Percentiles rank a stretch among this genome's conserved stretches.
Evolutionary conservation across 805 yeast species (phyloP).

Genomic region (Yamadazyma akitaensis): DNA sequence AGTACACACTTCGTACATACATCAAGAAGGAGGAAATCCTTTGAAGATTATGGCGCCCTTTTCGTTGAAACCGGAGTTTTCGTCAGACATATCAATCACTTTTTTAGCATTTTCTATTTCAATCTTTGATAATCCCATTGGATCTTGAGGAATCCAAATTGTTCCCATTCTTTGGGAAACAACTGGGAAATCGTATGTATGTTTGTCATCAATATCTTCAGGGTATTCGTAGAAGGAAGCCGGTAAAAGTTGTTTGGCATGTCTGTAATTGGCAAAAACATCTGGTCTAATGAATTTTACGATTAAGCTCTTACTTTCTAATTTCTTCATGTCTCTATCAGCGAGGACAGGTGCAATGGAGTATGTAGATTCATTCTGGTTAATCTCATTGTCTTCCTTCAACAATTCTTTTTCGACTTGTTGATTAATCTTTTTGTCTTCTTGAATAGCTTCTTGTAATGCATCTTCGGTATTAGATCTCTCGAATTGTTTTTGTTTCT

Average conservation of each 20-base stretch:
- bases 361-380: constrained; percentile 10
- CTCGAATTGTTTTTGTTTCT: not conserved
- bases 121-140: constrained; percentile 69
- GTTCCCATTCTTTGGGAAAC: constrained; percentile 64
- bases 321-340: constrained; percentile 53
- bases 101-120: constrained; percentile 56
- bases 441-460: constrained; percentile 12
- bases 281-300: constrained; percentile 58
- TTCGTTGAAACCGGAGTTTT: constrained; percentile 52
- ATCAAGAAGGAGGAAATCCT: constrained; percentile 24
- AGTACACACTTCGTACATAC: not conserved
- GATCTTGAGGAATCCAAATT: constrained; percentile 93
- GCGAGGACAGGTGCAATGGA: constrained; percentile 57
- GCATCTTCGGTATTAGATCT: constrained; percentile 3
- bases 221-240: constrained; percentile 33
- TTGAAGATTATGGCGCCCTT: constrained; percentile 31
- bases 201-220: constrained; percentile 42
- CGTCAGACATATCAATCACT: constrained; percentile 63
- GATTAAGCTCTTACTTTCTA: constrained; percentile 39
- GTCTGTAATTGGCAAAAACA: constrained; percentile 47
- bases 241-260: constrained; percentile 33
- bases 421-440: constrained; percentile 17
- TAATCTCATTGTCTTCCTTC: constrained; percentile 12
- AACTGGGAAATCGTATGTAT: constrained; percentile 78
- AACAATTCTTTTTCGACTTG: constrained; percentile 20